Conservation (phyloP, 306 rosid genomes). For the Calophaca sinica region DNA sequence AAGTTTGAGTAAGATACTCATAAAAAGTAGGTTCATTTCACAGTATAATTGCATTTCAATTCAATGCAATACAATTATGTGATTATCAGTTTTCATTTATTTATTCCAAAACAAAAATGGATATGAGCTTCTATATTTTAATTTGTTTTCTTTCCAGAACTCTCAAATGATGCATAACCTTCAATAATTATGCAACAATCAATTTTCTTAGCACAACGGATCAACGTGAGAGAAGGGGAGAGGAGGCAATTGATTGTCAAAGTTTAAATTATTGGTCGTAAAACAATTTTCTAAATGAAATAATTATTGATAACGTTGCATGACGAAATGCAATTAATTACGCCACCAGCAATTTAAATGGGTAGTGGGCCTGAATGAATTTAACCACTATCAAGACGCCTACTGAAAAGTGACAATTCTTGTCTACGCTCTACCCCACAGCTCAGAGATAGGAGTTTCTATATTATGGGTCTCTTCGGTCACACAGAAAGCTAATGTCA, state of each 20-base stretch:
- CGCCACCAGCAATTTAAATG: conserved; percentile 10
- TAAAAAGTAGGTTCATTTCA: conserved; percentile 23
- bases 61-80: conserved; percentile 3
- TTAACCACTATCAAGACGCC: not conserved
- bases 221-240: not conserved
- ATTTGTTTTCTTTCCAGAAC: too few species aligned
- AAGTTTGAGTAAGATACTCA: conserved; percentile 17
- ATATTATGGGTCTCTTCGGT: not conserved
- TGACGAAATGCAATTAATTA: conserved; percentile 22
- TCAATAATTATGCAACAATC: too few species aligned
- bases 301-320: not conserved
- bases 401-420: not conserved
- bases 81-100: conserved; percentile 13
- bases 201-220: too few species aligned
- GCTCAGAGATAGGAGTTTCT: not conserved
- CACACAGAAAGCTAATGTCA: too few species aligned
- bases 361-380: conserved; percentile 31
- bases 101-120: not conserved
- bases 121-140: not conserved
- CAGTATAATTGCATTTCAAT: conserved; percentile 32
- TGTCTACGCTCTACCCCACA: conserved; percentile 10
- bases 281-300: conserved; percentile 25
- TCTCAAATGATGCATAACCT: too few species aligned
- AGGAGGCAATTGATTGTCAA: not conserved
- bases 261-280: not conserved